Evolutionary conservation across 768 basidiomycete species (phyloP).

Genomic region (Collybia sordida): DNA sequence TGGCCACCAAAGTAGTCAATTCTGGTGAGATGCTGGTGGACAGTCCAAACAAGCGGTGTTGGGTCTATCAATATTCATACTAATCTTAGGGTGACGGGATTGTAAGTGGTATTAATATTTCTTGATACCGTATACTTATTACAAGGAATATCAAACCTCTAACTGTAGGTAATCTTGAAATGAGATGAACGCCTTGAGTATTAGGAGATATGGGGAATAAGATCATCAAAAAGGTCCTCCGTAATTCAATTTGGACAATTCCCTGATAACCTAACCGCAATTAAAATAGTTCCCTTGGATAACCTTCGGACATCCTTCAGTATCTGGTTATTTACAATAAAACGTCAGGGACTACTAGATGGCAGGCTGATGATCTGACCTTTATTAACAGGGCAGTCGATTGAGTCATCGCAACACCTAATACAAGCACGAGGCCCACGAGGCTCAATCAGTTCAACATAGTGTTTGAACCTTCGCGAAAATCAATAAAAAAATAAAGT

Average conservation of each 20-base stretch:
- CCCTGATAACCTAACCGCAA: not conserved
- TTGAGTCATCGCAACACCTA: constrained; percentile 50
- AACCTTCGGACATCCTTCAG: not conserved
- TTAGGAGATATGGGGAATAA: no score
- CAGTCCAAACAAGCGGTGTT: not conserved
- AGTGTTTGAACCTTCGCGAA: constrained; percentile 46
- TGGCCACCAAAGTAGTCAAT: not conserved
- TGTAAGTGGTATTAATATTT: no score
- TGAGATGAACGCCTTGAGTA: no score
- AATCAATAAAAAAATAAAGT: not conserved
- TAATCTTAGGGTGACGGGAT: no score
- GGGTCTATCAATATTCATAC: not conserved
- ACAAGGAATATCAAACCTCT: no score
- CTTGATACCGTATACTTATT: no score
- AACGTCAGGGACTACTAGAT: not conserved
- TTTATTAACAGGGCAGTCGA: constrained; percentile 47
- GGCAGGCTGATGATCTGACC: constrained; percentile 24
- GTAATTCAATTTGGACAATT: no score
- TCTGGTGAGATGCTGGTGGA: not conserved
- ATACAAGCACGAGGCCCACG: constrained; percentile 48
- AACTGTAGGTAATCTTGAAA: no score
- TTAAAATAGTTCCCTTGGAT: not conserved
- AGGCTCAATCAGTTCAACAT: constrained; percentile 57
- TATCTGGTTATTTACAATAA: not conserved
- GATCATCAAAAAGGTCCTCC: no score